phyloP scores from a whole-genome alignment of 257 asterid species.

The Gentiana macrophylla region DNA sequence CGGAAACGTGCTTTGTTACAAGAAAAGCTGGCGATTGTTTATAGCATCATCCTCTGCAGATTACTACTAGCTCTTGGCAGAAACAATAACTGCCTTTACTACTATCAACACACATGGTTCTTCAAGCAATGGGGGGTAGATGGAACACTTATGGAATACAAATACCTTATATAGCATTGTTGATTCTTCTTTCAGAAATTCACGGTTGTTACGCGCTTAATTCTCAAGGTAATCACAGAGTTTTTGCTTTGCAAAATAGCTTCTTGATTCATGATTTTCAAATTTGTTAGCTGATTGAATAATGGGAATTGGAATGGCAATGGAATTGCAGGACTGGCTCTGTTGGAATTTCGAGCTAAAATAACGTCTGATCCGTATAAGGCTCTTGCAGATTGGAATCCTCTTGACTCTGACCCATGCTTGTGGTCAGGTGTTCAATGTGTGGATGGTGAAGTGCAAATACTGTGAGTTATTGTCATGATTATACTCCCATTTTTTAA shows the following conservation, averaged over 20 bases:
- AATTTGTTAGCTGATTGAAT: too few species aligned
- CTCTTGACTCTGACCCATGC: constrained; percentile 58
- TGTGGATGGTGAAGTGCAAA: constrained; percentile 49
- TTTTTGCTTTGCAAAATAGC: constrained; percentile 1
- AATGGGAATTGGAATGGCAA: not conserved
- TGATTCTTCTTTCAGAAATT: constrained; percentile 31
- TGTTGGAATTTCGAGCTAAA: constrained; percentile 51
- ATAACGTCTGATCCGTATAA: constrained; percentile 58
- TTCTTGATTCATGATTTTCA: not conserved
- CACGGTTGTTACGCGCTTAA: constrained; percentile 44
- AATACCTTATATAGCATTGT: constrained; percentile 29
- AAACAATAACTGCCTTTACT: constrained; percentile 42
- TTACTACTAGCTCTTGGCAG: constrained; percentile 63
- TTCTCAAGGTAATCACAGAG: constrained; percentile 50
- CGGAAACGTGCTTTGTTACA: constrained; percentile 31
- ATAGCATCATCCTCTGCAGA: constrained; percentile 25
- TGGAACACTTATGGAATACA: constrained; percentile 45
- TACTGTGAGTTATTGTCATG: constrained; percentile 45
- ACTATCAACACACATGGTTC: constrained; percentile 25
- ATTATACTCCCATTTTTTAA: not conserved
- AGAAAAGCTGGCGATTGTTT: constrained; percentile 58
- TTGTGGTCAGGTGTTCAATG: constrained; percentile 76
- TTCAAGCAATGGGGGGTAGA: constrained; percentile 53
- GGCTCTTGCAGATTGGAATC: constrained; percentile 61
- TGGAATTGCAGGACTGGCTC: constrained; percentile 47